Evolutionary conservation across 345 rosid genomes (phyloP), one percentile per base, ranked within the genome.

Genomic region (Salix udensis): DNA sequence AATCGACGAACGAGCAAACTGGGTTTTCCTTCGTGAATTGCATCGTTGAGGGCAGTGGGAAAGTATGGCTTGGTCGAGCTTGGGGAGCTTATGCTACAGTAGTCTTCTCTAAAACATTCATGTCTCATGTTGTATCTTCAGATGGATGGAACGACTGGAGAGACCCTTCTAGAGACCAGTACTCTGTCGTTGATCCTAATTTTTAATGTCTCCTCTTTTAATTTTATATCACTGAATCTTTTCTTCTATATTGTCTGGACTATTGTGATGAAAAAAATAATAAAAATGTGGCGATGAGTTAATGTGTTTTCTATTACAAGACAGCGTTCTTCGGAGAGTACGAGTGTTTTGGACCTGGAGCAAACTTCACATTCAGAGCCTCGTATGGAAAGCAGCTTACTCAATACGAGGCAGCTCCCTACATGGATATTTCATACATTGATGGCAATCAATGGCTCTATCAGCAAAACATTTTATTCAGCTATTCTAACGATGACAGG

Each of bases 81-180:
- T 90, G 95, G 95, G 88, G 89, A 76, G 79, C 82, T 21, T 88
- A 88, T 42, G 87, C 98, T 1, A 86, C 92, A 1, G 87, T 89
- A 2, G 86, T 94, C 67, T 94, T 94, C 79, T 84, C 91, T 0
- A 88, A 82, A 52, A 87, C 91, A 3, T 87, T 86, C 79, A 89
- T 94, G 94, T 78, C 97, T 4, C 80, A 68, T 73, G 85, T 84
- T 46, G 82, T 91, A 16, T 81, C 87, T 37, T 84, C 87, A 3
- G 88, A 83, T 18, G 95, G 97, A 36, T 94, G 97, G 97, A 86
- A 88, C 80, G 91, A 94, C 44, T 93, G 91, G 93, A 77, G 77
- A 2, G 89, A 91, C 39, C 82, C 88, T 12, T 76, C 86, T 4
- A 82, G 87, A 86, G 91, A 94, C 72, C 87, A 86, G 97, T 24